phyloP scores from a whole-genome alignment of 106 monocot genomes.

The Agapanthus africanus region DNA sequence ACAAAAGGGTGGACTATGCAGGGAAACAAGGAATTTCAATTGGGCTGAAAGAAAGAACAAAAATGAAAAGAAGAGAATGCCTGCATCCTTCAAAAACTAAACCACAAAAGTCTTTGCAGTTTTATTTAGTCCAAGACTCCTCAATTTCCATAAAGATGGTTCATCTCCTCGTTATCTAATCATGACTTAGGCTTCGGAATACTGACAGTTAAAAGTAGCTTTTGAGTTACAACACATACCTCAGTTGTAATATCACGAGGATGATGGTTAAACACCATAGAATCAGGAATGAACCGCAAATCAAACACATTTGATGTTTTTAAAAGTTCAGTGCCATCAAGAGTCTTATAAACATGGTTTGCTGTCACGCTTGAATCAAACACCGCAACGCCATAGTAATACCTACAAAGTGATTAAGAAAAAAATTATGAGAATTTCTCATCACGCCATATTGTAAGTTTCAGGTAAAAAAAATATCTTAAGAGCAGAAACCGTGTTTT shows the following conservation, averaged over 20 bases:
- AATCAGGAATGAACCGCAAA: slow-evolving; percentile 82
- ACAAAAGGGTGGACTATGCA: background rate
- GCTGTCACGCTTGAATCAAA: slow-evolving; percentile 91
- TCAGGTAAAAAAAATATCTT: background rate
- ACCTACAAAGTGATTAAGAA: slow-evolving; percentile 33
- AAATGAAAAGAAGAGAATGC: background rate
- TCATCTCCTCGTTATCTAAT: background rate
- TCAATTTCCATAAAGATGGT: background rate
- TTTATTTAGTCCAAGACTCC: background rate
- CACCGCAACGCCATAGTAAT: slow-evolving; percentile 82
- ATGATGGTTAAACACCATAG: slow-evolving; percentile 68
- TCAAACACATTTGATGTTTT: slow-evolving; percentile 89
- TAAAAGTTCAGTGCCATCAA: slow-evolving; percentile 74
- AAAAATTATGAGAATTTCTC: background rate
- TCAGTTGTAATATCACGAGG: slow-evolving; percentile 69
- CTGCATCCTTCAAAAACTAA: background rate
- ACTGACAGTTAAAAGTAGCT: background rate
- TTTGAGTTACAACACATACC: slow-evolving; percentile 31
- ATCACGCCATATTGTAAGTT: background rate
- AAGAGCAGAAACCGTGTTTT: background rate
- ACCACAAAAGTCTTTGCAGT: background rate
- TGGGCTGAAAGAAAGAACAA: background rate
- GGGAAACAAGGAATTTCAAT: background rate
- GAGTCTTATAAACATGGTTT: slow-evolving; percentile 67
- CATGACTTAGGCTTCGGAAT: background rate